phyloP scores from a whole-genome alignment of 208 protist species.

The Acanthamoeba lenticulata region DNA sequence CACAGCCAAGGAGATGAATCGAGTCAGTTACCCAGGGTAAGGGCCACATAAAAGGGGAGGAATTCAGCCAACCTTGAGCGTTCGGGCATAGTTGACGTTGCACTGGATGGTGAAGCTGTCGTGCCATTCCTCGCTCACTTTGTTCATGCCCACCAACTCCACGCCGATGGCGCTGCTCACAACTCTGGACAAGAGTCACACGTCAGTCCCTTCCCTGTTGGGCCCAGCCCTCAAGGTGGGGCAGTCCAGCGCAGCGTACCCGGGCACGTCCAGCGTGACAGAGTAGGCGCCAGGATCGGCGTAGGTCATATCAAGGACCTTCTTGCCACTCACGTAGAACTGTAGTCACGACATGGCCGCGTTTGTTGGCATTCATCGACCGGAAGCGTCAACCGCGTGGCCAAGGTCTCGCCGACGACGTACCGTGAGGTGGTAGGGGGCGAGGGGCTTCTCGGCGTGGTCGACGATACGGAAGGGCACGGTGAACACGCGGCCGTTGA shows the following conservation, averaged over 20 bases:
- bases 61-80: neutral
- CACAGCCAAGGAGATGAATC: neutral
- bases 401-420: too few species aligned
- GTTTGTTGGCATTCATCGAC: neutral
- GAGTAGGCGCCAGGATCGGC: neutral
- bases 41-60: neutral
- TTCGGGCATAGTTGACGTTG: neutral
- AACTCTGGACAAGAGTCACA: neutral
- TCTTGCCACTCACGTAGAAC: constrained; percentile 18
- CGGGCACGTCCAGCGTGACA: neutral
- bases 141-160: constrained; percentile 22
- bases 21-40: neutral
- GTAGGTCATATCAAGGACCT: neutral
- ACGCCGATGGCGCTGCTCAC: neutral
- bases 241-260: neutral
- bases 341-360: neutral
- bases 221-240: neutral
- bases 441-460: neutral
- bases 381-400: too few species aligned
- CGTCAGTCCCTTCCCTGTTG: neutral
- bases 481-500: neutral
- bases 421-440: neutral
- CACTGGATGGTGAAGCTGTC: constrained; percentile 11
- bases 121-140: constrained; percentile 18
- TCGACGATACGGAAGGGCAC: neutral